Evolutionary conservation across 345 rosid species (phyloP).

Genomic region (Reutealis trisperma): DNA sequence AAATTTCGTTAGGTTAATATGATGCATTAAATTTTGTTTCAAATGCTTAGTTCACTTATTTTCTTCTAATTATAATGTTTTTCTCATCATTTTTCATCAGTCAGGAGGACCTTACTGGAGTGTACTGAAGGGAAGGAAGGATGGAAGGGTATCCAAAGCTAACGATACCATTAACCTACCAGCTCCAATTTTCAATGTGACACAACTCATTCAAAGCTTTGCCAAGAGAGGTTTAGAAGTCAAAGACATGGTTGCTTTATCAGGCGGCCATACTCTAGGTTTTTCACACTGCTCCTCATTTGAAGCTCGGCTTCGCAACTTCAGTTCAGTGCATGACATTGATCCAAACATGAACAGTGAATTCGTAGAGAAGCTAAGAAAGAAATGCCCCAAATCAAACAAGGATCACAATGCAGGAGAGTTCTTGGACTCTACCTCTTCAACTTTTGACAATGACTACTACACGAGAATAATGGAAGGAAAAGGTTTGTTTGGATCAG

Average conservation of each 20-base stretch:
- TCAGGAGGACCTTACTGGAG: conserved; percentile 77
- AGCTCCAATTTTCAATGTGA: conserved; percentile 64
- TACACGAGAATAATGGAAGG: conserved; percentile 58
- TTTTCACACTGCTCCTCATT: conserved; percentile 90
- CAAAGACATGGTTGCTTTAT: conserved; percentile 76
- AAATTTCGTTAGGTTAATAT: not conserved
- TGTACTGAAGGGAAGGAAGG: conserved; percentile 77
- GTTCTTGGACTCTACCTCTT: conserved; percentile 59
- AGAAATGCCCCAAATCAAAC: conserved; percentile 50
- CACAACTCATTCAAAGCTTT: conserved; percentile 74
- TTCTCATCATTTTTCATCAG: conserved; percentile 26
- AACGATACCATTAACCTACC: conserved; percentile 66
- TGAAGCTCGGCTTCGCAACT: conserved; percentile 56
- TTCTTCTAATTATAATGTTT: not conserved
- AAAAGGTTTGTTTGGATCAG: conserved; percentile 66
- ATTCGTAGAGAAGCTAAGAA: conserved; percentile 46
- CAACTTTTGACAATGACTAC: conserved; percentile 65
- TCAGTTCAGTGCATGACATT: conserved; percentile 50
- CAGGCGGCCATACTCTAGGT: conserved; percentile 80
- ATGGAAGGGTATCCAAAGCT: conserved; percentile 68
- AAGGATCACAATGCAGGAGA: conserved; percentile 58
- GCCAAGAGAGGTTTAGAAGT: conserved; percentile 60
- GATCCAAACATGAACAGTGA: conserved; percentile 63
- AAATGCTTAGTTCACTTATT: not conserved
- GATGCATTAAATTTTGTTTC: too few relatives aligned